Evolutionary conservation across 805 yeast species (phyloP), one percentile per base, ranked within the genome.

Genomic region (Tetrapisispora namnaoensis): DNA sequence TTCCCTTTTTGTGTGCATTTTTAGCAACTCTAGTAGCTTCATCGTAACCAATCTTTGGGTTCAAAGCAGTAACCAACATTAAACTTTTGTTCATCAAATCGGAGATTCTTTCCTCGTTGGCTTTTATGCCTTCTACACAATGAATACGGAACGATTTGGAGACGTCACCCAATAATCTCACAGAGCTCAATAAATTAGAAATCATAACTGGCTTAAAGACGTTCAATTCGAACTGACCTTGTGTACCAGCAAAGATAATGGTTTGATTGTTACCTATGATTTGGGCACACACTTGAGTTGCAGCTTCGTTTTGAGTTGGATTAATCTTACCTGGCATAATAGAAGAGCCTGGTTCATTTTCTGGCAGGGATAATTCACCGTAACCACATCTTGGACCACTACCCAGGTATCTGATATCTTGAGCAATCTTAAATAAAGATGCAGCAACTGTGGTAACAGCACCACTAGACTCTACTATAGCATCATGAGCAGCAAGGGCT

Each of bases 241-340:
- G 86, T 37, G 99, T 97, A 65, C 99, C 99, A 41, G 96, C 95
- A 67, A 87, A 88, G 35, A 98, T 90, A 72, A 93, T 86, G 55
- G 96, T 80, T 42, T 96, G 72, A 72, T 93, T 83, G 82, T 93
- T 93, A 69, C 99, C 99, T 67, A 93, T 88, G 27, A 93, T 97
- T 77, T 93, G 99, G 55, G 93, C 80, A 67, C 96, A 89, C 53
- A 91, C 96, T 95, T 93, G 95, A 55, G 98, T 93, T 68, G 93
- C 74, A 48, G 99, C 99, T 78, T 93, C 99, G 70, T 90, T 90
- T 76, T 93, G 99, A 49, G 99, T 93, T 57, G 99, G 99, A 79
- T 93, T 93, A 55, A 93, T 97, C 75, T 93, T 93, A 68, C 99
- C 99, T 47, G 99, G 99, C 99, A 93, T 93, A 71, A 93, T 93